These are phyloP conservation scores for Phylloporus rhodoxanthus DNA, from an alignment of 768 basidiomycete genomes.

Conservation along the genomic window DNA sequence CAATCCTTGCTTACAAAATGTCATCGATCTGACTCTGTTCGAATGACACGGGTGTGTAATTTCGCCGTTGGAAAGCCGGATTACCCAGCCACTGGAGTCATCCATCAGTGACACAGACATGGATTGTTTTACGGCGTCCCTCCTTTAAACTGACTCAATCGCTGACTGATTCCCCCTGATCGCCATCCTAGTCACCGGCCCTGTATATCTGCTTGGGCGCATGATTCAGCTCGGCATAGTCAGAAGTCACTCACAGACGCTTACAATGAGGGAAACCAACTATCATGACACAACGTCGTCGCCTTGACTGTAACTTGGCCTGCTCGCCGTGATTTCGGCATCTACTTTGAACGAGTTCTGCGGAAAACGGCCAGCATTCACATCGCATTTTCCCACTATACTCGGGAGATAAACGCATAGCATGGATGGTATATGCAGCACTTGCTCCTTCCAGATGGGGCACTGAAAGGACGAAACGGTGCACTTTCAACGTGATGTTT, in stretches of 20 bases:
- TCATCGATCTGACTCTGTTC: background rate
- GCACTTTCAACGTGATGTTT: background rate
- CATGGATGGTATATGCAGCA: background rate
- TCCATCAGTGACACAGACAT: background rate
- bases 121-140: background rate
- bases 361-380: background rate
- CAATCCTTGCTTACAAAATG: slow-evolving; percentile 14
- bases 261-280: background rate
- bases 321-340: background rate
- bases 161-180: background rate
- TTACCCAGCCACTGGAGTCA: background rate
- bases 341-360: background rate
- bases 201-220: background rate
- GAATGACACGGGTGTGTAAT: background rate
- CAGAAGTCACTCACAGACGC: background rate
- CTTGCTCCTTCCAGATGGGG: background rate
- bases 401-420: background rate
- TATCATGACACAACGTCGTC: background rate
- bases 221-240: background rate
- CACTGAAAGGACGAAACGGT: background rate
- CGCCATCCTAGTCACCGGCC: background rate
- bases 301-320: background rate
- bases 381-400: background rate
- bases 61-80: background rate
- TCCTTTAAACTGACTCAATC: background rate